Evolutionary conservation across 805 yeast species (phyloP).

Genomic region (Spathaspora hagerdaliae): DNA sequence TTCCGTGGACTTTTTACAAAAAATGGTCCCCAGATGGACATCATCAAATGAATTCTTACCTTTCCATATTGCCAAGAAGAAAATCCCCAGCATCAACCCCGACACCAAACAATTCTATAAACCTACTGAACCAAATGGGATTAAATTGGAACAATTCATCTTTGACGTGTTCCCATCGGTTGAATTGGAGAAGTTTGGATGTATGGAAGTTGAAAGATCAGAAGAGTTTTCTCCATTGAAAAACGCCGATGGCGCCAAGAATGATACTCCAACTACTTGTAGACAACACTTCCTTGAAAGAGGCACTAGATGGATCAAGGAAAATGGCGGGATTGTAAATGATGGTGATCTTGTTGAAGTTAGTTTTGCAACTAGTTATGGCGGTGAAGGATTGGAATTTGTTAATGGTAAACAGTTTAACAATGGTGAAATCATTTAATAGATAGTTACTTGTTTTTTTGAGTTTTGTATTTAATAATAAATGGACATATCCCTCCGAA

Average conservation of each 20-base stretch:
- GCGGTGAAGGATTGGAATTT: slow-evolving; percentile 64
- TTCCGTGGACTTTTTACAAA: slow-evolving; percentile 65
- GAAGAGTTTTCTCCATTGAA: slow-evolving; percentile 93
- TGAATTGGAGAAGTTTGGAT: slow-evolving; percentile 69
- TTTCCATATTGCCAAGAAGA: slow-evolving; percentile 93
- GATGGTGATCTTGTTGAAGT: slow-evolving; percentile 64
- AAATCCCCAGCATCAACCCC: slow-evolving; percentile 59
- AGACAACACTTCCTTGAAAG: slow-evolving; percentile 58
- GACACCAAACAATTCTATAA: slow-evolving; percentile 43
- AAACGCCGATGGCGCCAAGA: slow-evolving; percentile 78
- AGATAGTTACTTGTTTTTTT: background rate
- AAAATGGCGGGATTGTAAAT: slow-evolving; percentile 62
- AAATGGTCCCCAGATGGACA: slow-evolving; percentile 67
- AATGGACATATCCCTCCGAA: no score
- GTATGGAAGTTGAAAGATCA: slow-evolving; percentile 81
- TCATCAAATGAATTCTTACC: slow-evolving; percentile 65
- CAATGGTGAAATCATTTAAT: slow-evolving; percentile 27
- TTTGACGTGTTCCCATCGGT: slow-evolving; percentile 92
- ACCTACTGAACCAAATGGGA: slow-evolving; percentile 83
- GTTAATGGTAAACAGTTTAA: slow-evolving; percentile 44
- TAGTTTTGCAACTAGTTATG: slow-evolving; percentile 67
- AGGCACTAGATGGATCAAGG: slow-evolving; percentile 69
- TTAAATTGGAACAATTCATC: slow-evolving; percentile 93
- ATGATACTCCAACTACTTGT: slow-evolving; percentile 85
- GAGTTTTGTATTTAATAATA: background rate